These are phyloP conservation scores for Tubosaeta sp. DNA, from an alignment of 768 basidiomycete genomes.

Conservation along the genomic window DNA sequence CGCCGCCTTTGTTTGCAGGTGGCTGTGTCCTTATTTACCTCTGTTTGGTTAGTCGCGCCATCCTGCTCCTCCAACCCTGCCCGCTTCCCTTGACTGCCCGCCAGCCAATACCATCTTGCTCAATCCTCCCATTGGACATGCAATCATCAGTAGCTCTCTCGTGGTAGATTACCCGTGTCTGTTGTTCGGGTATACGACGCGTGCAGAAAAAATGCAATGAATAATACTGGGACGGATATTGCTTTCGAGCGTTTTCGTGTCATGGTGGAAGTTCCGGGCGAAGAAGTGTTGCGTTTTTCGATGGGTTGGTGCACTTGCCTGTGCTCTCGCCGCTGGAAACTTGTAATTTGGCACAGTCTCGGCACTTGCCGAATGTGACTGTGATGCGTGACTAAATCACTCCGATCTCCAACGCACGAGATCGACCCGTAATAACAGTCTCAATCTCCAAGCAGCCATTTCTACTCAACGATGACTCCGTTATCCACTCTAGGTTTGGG, in stretches of 20 bases:
- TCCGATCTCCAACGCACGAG: background rate
- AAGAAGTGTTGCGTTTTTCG: conserved; percentile 29
- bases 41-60: conserved; percentile 23
- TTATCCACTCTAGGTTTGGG: too few species aligned
- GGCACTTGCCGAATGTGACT: conserved; percentile 24
- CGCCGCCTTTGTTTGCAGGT: conserved; percentile 31
- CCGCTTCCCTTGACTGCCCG: conserved; percentile 21
- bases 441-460: too few species aligned
- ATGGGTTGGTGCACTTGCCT: conserved; percentile 16
- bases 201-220: conserved; percentile 2
- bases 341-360: conserved; percentile 16
- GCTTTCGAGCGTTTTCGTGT: conserved; percentile 10
- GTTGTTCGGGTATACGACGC: background rate
- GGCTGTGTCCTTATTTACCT: conserved; percentile 26
- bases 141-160: background rate
- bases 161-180: background rate
- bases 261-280: conserved; percentile 33
- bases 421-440: too few species aligned
- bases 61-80: conserved; percentile 25
- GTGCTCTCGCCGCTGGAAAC: conserved; percentile 20
- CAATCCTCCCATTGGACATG: background rate
- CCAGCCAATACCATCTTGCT: conserved; percentile 9
- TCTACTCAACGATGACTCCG: too few species aligned
- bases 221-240: background rate
- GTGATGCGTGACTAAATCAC: conserved; percentile 11